Conservation (phyloP, 441 rosid genomes). For the Capsella rubella region DNA sequence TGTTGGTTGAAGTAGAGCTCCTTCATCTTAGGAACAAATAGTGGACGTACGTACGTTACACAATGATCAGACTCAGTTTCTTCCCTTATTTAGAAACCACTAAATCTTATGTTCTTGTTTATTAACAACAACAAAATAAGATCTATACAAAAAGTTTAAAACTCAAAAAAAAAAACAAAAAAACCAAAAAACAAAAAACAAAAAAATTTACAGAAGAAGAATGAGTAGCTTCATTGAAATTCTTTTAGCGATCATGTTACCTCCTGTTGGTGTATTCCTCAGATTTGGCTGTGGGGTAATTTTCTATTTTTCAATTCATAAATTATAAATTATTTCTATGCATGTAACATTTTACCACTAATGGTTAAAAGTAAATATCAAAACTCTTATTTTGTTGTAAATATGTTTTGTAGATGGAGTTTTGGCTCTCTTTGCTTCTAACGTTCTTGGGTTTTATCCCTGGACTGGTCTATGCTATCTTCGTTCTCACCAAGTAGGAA, state of each 20-base stretch:
- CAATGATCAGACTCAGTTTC: constrained; percentile 22
- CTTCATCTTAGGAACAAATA: constrained; percentile 36
- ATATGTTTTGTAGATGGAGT: constrained; percentile 40
- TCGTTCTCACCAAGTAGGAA: constrained; percentile 40
- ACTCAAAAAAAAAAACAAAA: background rate
- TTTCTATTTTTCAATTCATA: background rate
- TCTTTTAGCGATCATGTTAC: constrained; percentile 71
- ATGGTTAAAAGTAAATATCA: background rate
- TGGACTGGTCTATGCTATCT: constrained; percentile 44
- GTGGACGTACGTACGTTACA: constrained; percentile 29
- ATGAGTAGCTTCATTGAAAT: constrained; percentile 62
- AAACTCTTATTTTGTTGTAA: background rate
- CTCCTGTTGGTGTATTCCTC: constrained; percentile 93
- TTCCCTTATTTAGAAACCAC: constrained; percentile 21
- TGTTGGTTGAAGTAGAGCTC: constrained; percentile 26
- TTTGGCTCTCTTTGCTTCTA: constrained; percentile 40
- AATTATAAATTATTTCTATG: background rate
- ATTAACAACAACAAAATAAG: constrained; percentile 1
- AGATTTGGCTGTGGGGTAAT: constrained; percentile 70
- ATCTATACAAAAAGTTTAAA: background rate
- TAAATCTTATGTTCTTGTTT: constrained; percentile 1
- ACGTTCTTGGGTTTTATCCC: constrained; percentile 40
- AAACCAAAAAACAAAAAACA: background rate
- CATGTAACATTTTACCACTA: constrained; percentile 1
- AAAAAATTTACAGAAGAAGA: constrained; percentile 24